Percentiles rank a stretch among this genome's conserved stretches.
These are phyloP conservation scores for Leccinellum luteum DNA, from an alignment of 768 basidiomycete species.

Conservation along the genomic window DNA sequence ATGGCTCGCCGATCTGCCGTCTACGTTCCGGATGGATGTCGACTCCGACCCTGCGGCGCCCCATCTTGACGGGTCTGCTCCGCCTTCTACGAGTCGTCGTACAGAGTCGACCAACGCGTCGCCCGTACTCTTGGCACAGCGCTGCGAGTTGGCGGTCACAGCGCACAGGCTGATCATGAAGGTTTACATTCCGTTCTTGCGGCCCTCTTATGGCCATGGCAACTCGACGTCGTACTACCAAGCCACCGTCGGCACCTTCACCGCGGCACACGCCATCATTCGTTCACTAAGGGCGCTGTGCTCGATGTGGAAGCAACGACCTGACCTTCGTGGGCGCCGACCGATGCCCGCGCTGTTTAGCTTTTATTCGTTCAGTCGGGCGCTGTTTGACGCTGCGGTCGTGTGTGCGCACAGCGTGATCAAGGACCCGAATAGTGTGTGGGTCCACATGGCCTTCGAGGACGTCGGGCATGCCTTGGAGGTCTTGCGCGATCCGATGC, in stretches of 20 bases:
- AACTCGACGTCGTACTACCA: constrained; percentile 41
- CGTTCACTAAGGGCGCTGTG: constrained; percentile 47
- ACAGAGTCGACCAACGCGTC: constrained; percentile 24
- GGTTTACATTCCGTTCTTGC: constrained; percentile 67
- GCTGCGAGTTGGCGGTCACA: constrained; percentile 58
- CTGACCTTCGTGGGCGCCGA: constrained; percentile 30
- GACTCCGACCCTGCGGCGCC: constrained; percentile 28
- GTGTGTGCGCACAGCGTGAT: constrained; percentile 63
- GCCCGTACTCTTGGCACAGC: constrained; percentile 45
- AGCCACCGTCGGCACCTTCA: constrained; percentile 55
- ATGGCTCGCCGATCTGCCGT: constrained; percentile 54
- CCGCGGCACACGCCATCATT: constrained; percentile 65
- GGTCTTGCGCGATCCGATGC: constrained; percentile 37
- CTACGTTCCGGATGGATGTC: constrained; percentile 43
- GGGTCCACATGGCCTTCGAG: constrained; percentile 47
- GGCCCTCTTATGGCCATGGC: constrained; percentile 29
- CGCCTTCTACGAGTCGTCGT: constrained; percentile 9
- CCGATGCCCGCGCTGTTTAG: constrained; percentile 47
- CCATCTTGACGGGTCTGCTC: constrained; percentile 7
- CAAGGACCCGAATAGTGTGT: constrained; percentile 46
- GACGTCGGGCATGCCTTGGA: constrained; percentile 45
- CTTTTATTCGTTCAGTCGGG: constrained; percentile 58
- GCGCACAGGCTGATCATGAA: constrained; percentile 62
- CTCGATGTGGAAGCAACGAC: constrained; percentile 37
- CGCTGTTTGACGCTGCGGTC: constrained; percentile 65